Conservation (phyloP, 2,329 filamentous ascomycete genomes). For the Amauroascus niger region DNA sequence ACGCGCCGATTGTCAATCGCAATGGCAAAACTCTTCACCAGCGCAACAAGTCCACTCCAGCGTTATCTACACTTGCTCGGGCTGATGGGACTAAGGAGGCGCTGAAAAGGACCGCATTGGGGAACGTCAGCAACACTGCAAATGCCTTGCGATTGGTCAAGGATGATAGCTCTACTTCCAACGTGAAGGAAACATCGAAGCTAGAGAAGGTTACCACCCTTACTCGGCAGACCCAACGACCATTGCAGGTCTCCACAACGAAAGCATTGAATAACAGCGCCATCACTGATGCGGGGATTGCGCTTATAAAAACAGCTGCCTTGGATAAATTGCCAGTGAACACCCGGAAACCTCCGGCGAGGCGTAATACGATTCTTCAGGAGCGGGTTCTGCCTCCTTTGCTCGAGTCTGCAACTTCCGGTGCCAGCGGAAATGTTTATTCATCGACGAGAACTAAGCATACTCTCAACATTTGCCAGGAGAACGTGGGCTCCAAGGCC, state of each 20-base stretch:
- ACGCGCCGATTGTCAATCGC: constrained; percentile 42
- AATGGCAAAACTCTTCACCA: constrained; percentile 59
- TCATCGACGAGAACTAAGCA: constrained; percentile 21
- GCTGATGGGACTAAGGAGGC: constrained; percentile 45
- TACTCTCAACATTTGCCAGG: constrained; percentile 8
- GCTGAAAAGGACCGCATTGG: constrained; percentile 69
- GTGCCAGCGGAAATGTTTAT: constrained; percentile 24
- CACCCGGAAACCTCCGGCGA: constrained; percentile 41
- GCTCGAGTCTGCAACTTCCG: constrained; percentile 20
- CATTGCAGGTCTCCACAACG: constrained; percentile 19
- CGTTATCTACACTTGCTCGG: constrained; percentile 46
- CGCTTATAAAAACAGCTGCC: constrained; percentile 13
- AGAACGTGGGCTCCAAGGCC: neutral
- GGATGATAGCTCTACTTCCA: constrained; percentile 46
- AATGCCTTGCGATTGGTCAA: constrained; percentile 36
- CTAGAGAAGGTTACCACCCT: constrained; percentile 36
- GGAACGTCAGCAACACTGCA: constrained; percentile 65
- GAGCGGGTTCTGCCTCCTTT: constrained; percentile 35
- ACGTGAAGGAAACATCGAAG: constrained; percentile 38
- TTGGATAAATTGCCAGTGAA: constrained; percentile 22
- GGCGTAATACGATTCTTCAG: constrained; percentile 49
- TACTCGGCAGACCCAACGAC: constrained; percentile 54
- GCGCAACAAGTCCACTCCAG: constrained; percentile 68
- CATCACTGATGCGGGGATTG: neutral
- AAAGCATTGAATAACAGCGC: neutral